Base-by-base conservation (phyloP, 2,329 filamentous ascomycete genomes). In the Penicillium sp. region DNA sequence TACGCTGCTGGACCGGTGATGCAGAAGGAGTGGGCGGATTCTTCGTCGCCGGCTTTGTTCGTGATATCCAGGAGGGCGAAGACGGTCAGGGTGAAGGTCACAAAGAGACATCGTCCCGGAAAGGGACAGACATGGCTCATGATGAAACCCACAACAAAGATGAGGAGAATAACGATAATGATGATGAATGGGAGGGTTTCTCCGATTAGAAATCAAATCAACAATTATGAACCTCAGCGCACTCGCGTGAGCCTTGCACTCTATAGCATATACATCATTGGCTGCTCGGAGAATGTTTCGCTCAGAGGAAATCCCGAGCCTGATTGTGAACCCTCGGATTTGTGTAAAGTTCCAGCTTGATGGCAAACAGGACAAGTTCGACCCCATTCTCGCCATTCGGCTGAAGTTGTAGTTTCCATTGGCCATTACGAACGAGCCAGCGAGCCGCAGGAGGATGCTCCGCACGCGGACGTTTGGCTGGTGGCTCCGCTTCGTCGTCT, bases 1-100 rank as follows among this genome's bases (percentile, higher is more conserved):
- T 97, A 52, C 81, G 93, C 54, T 90, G 91, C 28, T 87, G 89
- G 71, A 90, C 92, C 64, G 89, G 86, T 23, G 91, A 93, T 63
- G 87, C 87, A 9, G 84, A 89, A 59, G 91, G 92, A 0, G 90
- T 92, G 1, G 96, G 97, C 84, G 93, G 94, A 0, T 97, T 99
- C 74, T 99, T 99, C 65, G 90, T 97, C 18, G 91, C 86, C n/a
- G 91, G 83, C 0, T 96, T 99, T 73, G 82, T 91, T 3, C 80
- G 90, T 49, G 83, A 88, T 71, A 53, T 66, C 69, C 59, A 75
- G 59, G 52, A n/a, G 56, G 65, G 7, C 14, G 26, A 55, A 55
- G 19, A 45, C 2, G 36, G 36, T 11, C 1, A 37, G 16, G 34
- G 19, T 2, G 19, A 40, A 23, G 11, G 1, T 1, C 3, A 26